Percentiles rank a stretch among this genome's conserved stretches.
Evolutionary conservation across 2,329 filamentous ascomycete genomes (phyloP).

Genomic region (Fonsecaea multimorphosa): DNA sequence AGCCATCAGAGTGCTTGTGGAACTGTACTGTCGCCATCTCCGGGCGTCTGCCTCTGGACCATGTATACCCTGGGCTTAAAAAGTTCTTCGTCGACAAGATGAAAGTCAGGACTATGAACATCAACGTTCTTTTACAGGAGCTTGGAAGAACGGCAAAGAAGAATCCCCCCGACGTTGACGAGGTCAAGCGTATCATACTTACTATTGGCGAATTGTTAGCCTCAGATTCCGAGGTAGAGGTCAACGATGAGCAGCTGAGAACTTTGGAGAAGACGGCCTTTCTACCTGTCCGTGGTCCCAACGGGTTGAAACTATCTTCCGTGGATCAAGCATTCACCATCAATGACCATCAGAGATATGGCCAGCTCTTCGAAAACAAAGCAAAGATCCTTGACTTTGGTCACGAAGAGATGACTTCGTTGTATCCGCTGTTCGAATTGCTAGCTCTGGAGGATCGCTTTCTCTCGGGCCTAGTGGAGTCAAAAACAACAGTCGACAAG

Average conservation of each 20-base stretch:
- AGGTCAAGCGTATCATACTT: slow-evolving; percentile 26
- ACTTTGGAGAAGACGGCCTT: slow-evolving; percentile 20
- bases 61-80: slow-evolving; percentile 20
- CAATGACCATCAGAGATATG: slow-evolving; percentile 26
- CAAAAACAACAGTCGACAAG: slow-evolving; percentile 11
- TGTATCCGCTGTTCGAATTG: slow-evolving; percentile 23
- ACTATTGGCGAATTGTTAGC: slow-evolving; percentile 24
- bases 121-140: slow-evolving; percentile 25
- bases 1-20: slow-evolving; percentile 28
- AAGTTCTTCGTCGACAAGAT: slow-evolving; percentile 30
- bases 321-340: slow-evolving; percentile 23
- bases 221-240: slow-evolving; percentile 6
- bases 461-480: slow-evolving; percentile 15
- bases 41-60: slow-evolving; percentile 21
- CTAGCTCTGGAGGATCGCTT: slow-evolving; percentile 20
- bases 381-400: slow-evolving; percentile 23
- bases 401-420: slow-evolving; percentile 23
- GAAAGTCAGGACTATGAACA: slow-evolving; percentile 27
- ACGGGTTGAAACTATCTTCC: slow-evolving; percentile 13
- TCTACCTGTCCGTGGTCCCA: slow-evolving; percentile 24
- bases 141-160: slow-evolving; percentile 20
- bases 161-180: slow-evolving; percentile 14
- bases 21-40: slow-evolving; percentile 24
- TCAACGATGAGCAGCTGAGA: slow-evolving; percentile 16
- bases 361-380: slow-evolving; percentile 20